A percentile compares a stretch with the other conserved stretches of the same genome.
Evolutionary conservation across 2,329 filamentous ascomycete genomes (phyloP).

Genomic region (Plectosphaerella cucumerina): DNA sequence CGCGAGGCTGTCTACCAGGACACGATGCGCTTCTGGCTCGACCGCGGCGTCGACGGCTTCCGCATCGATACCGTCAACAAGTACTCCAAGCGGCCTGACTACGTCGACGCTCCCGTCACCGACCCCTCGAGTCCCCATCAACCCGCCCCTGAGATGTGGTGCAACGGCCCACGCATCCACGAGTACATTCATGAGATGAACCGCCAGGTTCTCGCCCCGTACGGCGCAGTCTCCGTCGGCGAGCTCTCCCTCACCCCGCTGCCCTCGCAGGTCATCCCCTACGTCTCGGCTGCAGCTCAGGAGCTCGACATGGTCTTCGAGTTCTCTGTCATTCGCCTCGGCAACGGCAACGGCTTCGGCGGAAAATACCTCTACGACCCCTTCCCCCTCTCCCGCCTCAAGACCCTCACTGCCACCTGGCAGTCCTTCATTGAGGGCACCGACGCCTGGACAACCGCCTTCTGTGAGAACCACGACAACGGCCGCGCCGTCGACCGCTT

Average conservation of each 20-base stretch:
- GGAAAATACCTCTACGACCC: constrained; percentile 46
- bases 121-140: constrained; percentile 32
- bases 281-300: constrained; percentile 46
- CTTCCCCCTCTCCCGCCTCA: constrained; percentile 39
- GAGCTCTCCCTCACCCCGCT: constrained; percentile 56
- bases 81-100: constrained; percentile 56
- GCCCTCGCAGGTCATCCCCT: constrained; percentile 46
- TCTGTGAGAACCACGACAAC: constrained; percentile 63
- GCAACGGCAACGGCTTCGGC: constrained; percentile 39
- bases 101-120: constrained; percentile 47
- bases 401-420: constrained; percentile 38
- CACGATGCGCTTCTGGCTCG: constrained; percentile 70
- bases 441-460: constrained; percentile 55
- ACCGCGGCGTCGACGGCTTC: constrained; percentile 62
- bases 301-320: constrained; percentile 61
- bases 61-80: constrained; percentile 67
- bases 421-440: constrained; percentile 44
- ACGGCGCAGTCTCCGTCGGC: constrained; percentile 58
- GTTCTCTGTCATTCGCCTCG: constrained; percentile 53
- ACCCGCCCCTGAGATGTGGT: constrained; percentile 46
- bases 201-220: constrained; percentile 44
- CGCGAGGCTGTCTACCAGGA: constrained; percentile 62
- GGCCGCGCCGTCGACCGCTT: constrained; percentile 54
- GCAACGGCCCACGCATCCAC: constrained; percentile 58
- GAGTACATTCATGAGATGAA: constrained; percentile 60